A percentile compares a stretch with the other conserved stretches of the same genome.
These are phyloP conservation scores for Colletotrichum liaoningense DNA, from an alignment of 2,329 filamentous ascomycete genomes.

Conservation along the genomic window DNA sequence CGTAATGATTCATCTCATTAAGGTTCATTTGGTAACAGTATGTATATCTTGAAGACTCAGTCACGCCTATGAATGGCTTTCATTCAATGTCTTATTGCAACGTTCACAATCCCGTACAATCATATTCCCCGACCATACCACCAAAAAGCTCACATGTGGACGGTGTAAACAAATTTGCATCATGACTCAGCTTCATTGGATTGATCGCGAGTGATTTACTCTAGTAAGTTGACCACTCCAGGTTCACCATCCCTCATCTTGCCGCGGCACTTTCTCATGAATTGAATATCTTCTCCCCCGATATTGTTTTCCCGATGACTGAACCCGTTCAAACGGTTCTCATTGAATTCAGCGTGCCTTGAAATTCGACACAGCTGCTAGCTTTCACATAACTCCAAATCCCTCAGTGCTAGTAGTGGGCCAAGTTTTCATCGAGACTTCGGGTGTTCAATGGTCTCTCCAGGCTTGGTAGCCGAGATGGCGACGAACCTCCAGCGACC, in stretches of 20 bases:
- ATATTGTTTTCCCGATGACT: background rate
- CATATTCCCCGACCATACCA: background rate
- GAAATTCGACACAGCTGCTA: background rate
- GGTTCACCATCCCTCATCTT: background rate
- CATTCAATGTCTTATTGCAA: too few relatives aligned
- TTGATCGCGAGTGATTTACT: background rate
- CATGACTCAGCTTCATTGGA: background rate
- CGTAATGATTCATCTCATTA: background rate
- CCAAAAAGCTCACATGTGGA: background rate
- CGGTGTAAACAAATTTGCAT: background rate
- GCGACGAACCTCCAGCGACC: background rate
- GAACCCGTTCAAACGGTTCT: background rate
- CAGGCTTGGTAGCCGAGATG: background rate
- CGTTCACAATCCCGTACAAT: background rate
- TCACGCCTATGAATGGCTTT: too few relatives aligned
- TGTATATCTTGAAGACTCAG: too few relatives aligned
- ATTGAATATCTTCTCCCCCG: background rate
- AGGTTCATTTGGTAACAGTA: too few relatives aligned
- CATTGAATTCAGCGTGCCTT: background rate
- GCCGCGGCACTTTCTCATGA: background rate
- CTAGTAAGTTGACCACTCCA: background rate
- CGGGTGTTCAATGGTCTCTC: background rate
- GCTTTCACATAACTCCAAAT: background rate
- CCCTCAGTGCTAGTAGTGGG: background rate
- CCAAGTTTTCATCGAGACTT: background rate